phyloP scores from a whole-genome alignment of 305 asterid genomes.

The Fraxinus dipetala region DNA sequence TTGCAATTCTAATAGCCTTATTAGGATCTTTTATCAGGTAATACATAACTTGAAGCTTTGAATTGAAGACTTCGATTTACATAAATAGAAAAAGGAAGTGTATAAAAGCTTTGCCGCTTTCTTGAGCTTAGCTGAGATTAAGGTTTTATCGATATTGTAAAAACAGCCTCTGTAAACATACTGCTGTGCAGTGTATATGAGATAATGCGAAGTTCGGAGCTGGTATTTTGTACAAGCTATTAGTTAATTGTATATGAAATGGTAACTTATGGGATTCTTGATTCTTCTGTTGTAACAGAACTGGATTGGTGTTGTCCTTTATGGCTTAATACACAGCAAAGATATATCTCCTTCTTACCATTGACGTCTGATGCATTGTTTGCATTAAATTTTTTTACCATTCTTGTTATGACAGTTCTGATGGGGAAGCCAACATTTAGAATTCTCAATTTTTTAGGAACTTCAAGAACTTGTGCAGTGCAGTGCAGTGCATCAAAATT shows the following conservation, averaged over 20 bases:
- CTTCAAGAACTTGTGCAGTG: background rate
- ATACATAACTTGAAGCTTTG: constrained; percentile 7
- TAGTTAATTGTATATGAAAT: background rate
- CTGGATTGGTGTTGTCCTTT: background rate
- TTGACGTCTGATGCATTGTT: background rate
- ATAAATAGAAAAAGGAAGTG: background rate
- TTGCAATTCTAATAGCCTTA: constrained; percentile 35
- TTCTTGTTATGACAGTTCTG: background rate
- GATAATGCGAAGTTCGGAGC: background rate
- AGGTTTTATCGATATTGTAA: background rate
- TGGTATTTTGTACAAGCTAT: background rate
- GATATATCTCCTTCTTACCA: background rate
- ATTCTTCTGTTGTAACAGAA: background rate
- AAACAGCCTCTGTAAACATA: background rate
- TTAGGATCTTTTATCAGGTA: constrained; percentile 24
- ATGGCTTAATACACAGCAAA: background rate
- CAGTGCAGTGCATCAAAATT: background rate
- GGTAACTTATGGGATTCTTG: background rate
- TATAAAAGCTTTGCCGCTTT: constrained; percentile 21
- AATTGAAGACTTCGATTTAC: constrained; percentile 4
- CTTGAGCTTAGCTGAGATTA: constrained; percentile 15
- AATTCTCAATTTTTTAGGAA: background rate
- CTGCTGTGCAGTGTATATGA: background rate
- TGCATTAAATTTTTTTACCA: background rate
- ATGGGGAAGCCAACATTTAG: background rate